phyloP scores from a whole-genome alignment of 345 rosid genomes.

The Cardamine chenopodiifolia region DNA sequence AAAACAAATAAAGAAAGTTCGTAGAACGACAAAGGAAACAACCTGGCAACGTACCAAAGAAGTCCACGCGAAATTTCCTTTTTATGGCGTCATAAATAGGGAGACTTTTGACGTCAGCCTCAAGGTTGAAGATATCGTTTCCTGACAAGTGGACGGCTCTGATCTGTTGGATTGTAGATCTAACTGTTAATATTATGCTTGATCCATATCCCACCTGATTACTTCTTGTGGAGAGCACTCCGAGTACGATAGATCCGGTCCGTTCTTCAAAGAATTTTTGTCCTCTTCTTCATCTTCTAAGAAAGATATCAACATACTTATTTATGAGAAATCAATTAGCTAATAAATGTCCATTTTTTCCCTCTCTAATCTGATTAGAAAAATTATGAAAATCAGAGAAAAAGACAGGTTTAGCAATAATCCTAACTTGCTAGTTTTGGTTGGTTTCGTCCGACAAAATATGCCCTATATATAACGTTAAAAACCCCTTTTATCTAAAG shows the following conservation, averaged over 20 bases:
- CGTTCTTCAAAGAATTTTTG: neutral
- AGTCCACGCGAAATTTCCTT: neutral
- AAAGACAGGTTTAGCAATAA: conserved; percentile 20
- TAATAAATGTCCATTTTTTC: neutral
- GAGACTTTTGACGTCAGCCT: conserved; percentile 44
- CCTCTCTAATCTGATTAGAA: neutral
- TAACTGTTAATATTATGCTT: neutral
- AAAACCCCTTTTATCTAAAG: too few relatives aligned
- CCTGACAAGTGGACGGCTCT: neutral
- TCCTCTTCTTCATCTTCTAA: neutral
- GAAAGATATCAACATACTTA: neutral
- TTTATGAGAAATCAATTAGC: neutral
- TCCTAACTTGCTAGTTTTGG: too few relatives aligned
- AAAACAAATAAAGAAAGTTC: conserved; percentile 21
- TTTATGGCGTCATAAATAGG: conserved; percentile 29
- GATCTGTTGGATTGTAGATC: neutral
- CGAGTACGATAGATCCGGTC: too few relatives aligned
- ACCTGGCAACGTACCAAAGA: conserved; percentile 38
- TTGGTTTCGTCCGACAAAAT: conserved; percentile 11
- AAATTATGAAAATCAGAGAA: neutral
- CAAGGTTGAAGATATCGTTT: neutral
- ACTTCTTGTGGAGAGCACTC: neutral
- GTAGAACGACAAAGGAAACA: conserved; percentile 45
- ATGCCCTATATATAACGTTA: too few relatives aligned
- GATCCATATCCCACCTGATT: conserved; percentile 7